Percentiles rank a stretch among this genome's conserved stretches.
Conservation (phyloP, 2,329 filamentous ascomycete species). For the Aspergillus fischeri region DNA sequence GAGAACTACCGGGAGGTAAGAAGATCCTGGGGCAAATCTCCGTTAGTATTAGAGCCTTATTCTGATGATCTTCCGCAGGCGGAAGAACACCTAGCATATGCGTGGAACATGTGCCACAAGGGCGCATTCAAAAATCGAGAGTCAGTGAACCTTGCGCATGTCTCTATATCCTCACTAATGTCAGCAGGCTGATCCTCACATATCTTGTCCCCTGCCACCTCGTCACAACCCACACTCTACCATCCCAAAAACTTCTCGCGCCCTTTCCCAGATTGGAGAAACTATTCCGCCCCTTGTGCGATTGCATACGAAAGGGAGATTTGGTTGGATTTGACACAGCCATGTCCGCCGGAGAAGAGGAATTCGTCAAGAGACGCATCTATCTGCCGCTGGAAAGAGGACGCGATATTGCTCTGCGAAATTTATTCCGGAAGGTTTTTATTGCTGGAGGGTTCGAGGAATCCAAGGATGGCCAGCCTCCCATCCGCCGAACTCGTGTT, state of each 20-base stretch:
- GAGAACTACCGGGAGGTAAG: slow-evolving; percentile 79
- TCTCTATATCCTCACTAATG: slow-evolving; percentile 18
- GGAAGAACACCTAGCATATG: slow-evolving; percentile 73
- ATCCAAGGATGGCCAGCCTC: slow-evolving; percentile 62
- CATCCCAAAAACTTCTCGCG: slow-evolving; percentile 65
- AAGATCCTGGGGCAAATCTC: not conserved
- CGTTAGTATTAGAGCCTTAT: slow-evolving; percentile 1
- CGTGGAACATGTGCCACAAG: slow-evolving; percentile 76
- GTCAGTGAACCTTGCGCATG: slow-evolving; percentile 46
- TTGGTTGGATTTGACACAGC: slow-evolving; percentile 80
- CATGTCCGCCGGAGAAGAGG: slow-evolving; percentile 76
- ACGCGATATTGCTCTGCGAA: slow-evolving; percentile 85
- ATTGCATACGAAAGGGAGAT: slow-evolving; percentile 77
- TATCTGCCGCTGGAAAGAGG: slow-evolving; percentile 92
- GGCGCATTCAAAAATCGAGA: slow-evolving; percentile 72
- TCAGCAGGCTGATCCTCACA: slow-evolving; percentile 72
- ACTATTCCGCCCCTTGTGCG: slow-evolving; percentile 73
- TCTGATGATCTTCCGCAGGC: slow-evolving; percentile 48
- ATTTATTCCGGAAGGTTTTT: slow-evolving; percentile 88
- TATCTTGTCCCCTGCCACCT: slow-evolving; percentile 94
- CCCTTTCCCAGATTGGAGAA: slow-evolving; percentile 71
- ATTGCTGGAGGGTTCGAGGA: slow-evolving; percentile 78
- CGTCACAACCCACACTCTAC: slow-evolving; percentile 80
- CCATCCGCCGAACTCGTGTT: slow-evolving; percentile 66
- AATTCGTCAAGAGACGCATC: slow-evolving; percentile 88